These are phyloP conservation scores for Coniella vitis DNA, from an alignment of 2,329 filamentous ascomycete species.

Conservation along the genomic window DNA sequence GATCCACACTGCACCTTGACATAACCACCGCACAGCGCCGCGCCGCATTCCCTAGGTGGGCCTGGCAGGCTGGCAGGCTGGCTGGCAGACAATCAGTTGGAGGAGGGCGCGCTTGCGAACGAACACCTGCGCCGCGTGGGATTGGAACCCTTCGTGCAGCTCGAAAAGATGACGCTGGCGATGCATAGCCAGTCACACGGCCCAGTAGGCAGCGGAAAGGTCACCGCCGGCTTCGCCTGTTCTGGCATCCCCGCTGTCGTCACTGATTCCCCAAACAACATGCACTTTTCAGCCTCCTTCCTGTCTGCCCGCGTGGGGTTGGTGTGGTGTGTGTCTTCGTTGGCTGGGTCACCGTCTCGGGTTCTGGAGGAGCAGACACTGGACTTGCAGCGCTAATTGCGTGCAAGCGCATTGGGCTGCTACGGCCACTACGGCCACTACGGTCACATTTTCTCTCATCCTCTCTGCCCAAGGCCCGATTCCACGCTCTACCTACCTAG, in stretches of 20 bases:
- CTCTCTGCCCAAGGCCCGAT: not conserved
- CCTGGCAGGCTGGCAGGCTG: not conserved
- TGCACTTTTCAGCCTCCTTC: not conserved
- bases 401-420: too few relatives aligned
- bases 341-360: not conserved
- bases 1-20: not conserved
- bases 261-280: not conserved
- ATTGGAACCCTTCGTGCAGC: conserved; percentile 7
- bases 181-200: not conserved
- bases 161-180: not conserved
- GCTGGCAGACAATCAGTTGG: conserved; percentile 11
- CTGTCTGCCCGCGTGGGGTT: not conserved
- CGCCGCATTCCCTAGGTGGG: too few relatives aligned
- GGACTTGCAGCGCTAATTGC: too few relatives aligned
- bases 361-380: too few relatives aligned
- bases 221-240: conserved; percentile 4
- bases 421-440: too few relatives aligned
- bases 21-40: too few relatives aligned
- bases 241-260: not conserved
- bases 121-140: conserved; percentile 2
- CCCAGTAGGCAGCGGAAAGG: not conserved
- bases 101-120: too few relatives aligned
- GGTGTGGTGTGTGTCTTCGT: too few relatives aligned
- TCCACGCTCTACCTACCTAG: too few relatives aligned
- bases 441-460: not conserved